Evolutionary conservation across 1,284 basidiomycete species (phyloP), one percentile per base, ranked within the genome.

Genomic region (Malassezia restricta): DNA sequence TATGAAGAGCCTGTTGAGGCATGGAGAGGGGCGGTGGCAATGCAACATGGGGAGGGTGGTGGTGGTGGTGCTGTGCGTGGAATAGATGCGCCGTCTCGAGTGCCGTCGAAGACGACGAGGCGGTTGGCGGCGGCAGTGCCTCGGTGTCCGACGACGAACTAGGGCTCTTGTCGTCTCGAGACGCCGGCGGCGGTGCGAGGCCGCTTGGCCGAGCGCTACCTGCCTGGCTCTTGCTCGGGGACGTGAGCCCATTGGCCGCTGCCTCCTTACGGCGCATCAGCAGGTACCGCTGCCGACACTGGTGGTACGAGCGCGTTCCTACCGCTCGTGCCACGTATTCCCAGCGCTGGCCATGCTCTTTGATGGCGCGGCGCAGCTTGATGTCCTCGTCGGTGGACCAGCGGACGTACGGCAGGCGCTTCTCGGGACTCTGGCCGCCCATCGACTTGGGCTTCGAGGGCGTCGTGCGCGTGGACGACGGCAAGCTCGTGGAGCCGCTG

Each of bases 201-300:
- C 11, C 15, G 33, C 11, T 35, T 3, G 33, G 33, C 15, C 11
- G 33, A 5, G 20, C 17, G 11, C 44, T 24, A 33, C 27, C 38
- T 47, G 3, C 33, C 43, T n/a, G n/a, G 6, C n/a, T 15, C 37
- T 45, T 48, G 53, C 43, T 55, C 7, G 53, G 53, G 27, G 53
- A 55, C 6, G 53, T 24, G 14, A 30, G 32, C n/a, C 53, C 53
- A 28, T 55, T 55, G 9, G 64, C 64, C 4, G 65, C 63, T 3
- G 67, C 67, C 41, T 69, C 68, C 30, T 73, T 73, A 37, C 70
- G 54, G 29, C 70, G 57, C 67, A 73, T 70, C n/a, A 73, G 59
- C 49, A 73, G 47, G 47, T 68, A 69, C 29, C 70, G 60, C 57
- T 73, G 70, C 14, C 70, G 63, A 54, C 70, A 73, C 44, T 73